Percentiles rank a stretch among this genome's conserved stretches.
These are phyloP conservation scores for Cladosporium phlei DNA, from an alignment of 2,329 filamentous ascomycete genomes.

Conservation along the genomic window DNA sequence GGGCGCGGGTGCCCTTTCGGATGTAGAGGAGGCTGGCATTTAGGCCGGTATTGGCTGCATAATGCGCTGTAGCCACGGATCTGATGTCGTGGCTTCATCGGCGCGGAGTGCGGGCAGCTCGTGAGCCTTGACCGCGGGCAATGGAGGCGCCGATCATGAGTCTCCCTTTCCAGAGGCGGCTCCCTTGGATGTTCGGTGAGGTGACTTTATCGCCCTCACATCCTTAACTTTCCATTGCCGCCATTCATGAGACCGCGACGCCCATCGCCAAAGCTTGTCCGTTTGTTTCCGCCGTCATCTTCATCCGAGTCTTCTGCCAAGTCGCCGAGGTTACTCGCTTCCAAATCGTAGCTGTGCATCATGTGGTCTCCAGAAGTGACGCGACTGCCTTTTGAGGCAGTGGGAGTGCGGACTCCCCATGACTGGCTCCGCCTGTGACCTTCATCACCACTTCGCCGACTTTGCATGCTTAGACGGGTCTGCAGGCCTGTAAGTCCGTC, in stretches of 20 bases:
- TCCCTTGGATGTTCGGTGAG: too few species aligned
- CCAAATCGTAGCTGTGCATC: slow-evolving; percentile 85
- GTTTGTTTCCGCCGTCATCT: slow-evolving; percentile 37
- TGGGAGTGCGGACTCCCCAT: slow-evolving; percentile 37
- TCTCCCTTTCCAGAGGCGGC: too few species aligned
- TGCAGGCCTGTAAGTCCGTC: slow-evolving; percentile 86
- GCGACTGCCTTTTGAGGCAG: slow-evolving; percentile 39
- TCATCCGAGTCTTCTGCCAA: slow-evolving; percentile 73
- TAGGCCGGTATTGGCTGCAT: too few species aligned
- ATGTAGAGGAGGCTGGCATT: too few species aligned
- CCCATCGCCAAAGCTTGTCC: slow-evolving; percentile 32
- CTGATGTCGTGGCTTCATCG: too few species aligned
- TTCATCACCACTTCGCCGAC: slow-evolving; percentile 62
- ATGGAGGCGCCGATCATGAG: too few species aligned
- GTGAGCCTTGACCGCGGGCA: too few species aligned
- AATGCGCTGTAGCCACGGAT: too few species aligned
- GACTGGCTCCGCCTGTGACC: slow-evolving; percentile 55
- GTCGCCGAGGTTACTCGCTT: slow-evolving; percentile 66
- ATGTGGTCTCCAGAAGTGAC: slow-evolving; percentile 55
- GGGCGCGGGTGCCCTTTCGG: too few species aligned
- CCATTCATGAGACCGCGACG: slow-evolving; percentile 2
- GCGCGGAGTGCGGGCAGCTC: too few species aligned
- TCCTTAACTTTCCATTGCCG: slow-evolving; percentile 8
- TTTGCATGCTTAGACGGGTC: slow-evolving; percentile 90
- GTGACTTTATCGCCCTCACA: neutral